Percentiles rank a stretch among this genome's conserved stretches.
Conservation (phyloP, 345 rosid species). For the Hevea brasiliensis region DNA sequence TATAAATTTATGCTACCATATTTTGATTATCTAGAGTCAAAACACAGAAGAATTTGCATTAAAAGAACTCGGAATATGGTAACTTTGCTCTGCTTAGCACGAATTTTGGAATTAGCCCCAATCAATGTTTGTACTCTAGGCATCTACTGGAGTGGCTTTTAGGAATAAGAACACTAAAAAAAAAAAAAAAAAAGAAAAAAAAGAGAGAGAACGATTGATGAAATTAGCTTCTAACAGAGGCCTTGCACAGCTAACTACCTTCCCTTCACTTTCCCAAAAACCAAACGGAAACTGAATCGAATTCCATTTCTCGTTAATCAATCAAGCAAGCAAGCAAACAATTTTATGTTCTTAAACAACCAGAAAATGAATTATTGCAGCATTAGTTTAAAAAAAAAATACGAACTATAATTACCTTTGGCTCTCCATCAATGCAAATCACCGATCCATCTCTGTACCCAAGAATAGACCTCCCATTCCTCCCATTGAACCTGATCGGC, state of each 20-base stretch:
- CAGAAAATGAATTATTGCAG: not conserved
- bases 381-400: not conserved
- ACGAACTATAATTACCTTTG: conserved; percentile 43
- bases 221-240: no score
- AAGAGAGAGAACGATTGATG: no score
- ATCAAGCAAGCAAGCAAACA: no score
- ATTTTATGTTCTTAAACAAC: no score
- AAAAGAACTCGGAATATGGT: not conserved
- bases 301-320: conserved; percentile 1
- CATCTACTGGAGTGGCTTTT: not conserved
- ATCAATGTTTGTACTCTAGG: not conserved
- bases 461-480: conserved; percentile 80
- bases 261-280: not conserved
- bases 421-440: conserved; percentile 82
- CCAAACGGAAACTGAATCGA: not conserved
- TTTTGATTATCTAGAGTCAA: not conserved
- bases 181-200: no score
- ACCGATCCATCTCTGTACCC: conserved; percentile 72
- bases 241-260: no score
- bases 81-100: not conserved
- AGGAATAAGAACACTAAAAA: no score
- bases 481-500: conserved; percentile 71
- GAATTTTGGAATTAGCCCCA: not conserved
- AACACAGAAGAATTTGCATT: not conserved
- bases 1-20: not conserved